Base-by-base conservation (phyloP, 441 rosid genomes). In the Kokia cookei region DNA sequence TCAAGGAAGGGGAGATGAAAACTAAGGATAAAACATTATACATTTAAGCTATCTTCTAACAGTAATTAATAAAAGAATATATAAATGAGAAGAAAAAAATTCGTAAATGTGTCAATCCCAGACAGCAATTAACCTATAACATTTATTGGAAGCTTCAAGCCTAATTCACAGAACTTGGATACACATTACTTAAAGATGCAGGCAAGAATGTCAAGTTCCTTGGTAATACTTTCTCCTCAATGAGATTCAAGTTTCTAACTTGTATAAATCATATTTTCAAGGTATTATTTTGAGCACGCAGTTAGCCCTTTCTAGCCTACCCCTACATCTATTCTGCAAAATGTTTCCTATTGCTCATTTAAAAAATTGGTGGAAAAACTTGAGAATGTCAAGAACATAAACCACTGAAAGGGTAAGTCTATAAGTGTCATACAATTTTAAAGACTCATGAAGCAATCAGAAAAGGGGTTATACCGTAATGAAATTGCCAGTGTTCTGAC, bases 401-500 rank as follows among this genome's bases (percentile, higher is more conserved):
- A 17, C 65, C 63, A 15, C 27, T 24, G 24, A 63, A 27, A 43
- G 32, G 50, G 15, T 24, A 78, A 72, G 51, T 57, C 43, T 35
- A 35, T 32, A 27, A 37, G 13, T 61, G 62, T n/a, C 37, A 11
- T 6, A 45, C 48, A 53, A 24, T 57, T 13, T 32, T 19, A 12
- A 35, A 72, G 65, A 27, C 24, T 47, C 3, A 12, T 6, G 58
- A 40, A 58, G 29, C n/a, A 11, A 24, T 55, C 42, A 15, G 35
- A 53, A 69, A 15, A 9, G 67, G 65, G 74, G 71, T 47, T 73
- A 78, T 86, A 93, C 98, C 84, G 92, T 94, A 79, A 94, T 73
- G 84, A 95, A 93, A 84, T 91, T 95, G 78, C 98, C 91, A 43
- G 94, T 75, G 86, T 95, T 95, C 81, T 90, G 97, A 75, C 97